A percentile compares a stretch with the other conserved stretches of the same genome.
phyloP scores from a whole-genome alignment of 2,329 filamentous ascomycete genomes.

The Beauveria sp. region DNA sequence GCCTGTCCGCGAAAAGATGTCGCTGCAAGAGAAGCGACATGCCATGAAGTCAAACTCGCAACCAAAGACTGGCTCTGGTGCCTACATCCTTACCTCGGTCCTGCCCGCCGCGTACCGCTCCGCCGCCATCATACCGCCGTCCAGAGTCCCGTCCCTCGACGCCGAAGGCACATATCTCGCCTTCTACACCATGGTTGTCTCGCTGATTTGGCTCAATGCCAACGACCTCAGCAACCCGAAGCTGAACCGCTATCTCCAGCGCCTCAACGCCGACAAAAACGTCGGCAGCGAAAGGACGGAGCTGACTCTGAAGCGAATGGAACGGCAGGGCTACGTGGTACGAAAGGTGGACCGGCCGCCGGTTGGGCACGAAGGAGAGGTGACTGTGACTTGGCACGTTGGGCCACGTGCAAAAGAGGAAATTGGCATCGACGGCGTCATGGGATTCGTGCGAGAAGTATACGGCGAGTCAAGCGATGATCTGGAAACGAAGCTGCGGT shows the following conservation, averaged over 20 bases:
- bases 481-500: constrained; percentile 50
- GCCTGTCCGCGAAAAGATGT: constrained; percentile 71
- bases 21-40: constrained; percentile 68
- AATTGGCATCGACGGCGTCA: constrained; percentile 68
- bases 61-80: constrained; percentile 52
- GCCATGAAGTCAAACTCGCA: constrained; percentile 49
- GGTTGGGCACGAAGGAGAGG: constrained; percentile 55
- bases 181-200: constrained; percentile 72
- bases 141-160: constrained; percentile 54
- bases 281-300: constrained; percentile 72
- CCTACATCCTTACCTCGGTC: constrained; percentile 70
- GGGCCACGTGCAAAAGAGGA: constrained; percentile 82
- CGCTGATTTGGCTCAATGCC: constrained; percentile 68
- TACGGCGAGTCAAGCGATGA: constrained; percentile 48
- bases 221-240: constrained; percentile 69
- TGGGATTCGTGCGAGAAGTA: constrained; percentile 57
- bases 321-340: constrained; percentile 76
- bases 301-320: constrained; percentile 63
- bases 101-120: constrained; percentile 61
- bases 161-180: constrained; percentile 74
- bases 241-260: constrained; percentile 64
- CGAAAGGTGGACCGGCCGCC: constrained; percentile 58
- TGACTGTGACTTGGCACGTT: constrained; percentile 72
- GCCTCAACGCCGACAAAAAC: constrained; percentile 68
- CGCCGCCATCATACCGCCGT: constrained; percentile 61